Percentiles rank a stretch among this genome's conserved stretches.
Conservation (phyloP, 2,329 filamentous ascomycete species). For the Hypoxylon sp. region DNA sequence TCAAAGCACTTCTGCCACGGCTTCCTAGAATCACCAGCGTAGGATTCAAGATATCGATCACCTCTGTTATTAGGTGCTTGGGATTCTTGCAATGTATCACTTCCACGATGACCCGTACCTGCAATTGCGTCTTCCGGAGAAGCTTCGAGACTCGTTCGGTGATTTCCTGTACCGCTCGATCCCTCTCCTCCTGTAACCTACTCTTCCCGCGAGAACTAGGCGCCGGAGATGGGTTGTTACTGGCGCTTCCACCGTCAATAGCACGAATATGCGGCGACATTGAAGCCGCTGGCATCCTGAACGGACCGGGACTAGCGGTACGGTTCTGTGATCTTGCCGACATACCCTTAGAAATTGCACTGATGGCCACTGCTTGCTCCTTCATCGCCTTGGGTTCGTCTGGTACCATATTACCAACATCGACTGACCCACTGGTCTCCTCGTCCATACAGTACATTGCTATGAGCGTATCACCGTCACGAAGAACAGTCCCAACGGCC, state of each 20-base stretch:
- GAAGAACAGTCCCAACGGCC: constrained; percentile 94
- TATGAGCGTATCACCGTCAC: constrained; percentile 93
- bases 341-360: constrained; percentile 66
- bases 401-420: constrained; percentile 69
- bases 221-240: constrained; percentile 62
- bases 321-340: constrained; percentile 56
- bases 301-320: constrained; percentile 49
- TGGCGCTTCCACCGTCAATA: constrained; percentile 54
- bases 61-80: constrained; percentile 95
- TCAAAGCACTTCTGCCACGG: constrained; percentile 89
- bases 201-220: constrained; percentile 66
- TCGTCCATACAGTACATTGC: constrained; percentile 96
- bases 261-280: constrained; percentile 57
- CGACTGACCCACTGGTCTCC: constrained; percentile 73
- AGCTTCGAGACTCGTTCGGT: constrained; percentile 87
- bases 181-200: constrained; percentile 82
- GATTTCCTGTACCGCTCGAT: constrained; percentile 85
- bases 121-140: constrained; percentile 89
- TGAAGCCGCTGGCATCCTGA: constrained; percentile 48
- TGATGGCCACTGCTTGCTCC: constrained; percentile 81
- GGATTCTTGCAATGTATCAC: constrained; percentile 99
- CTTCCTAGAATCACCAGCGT: constrained; percentile 95
- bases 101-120: constrained; percentile 94
- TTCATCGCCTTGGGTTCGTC: constrained; percentile 82
- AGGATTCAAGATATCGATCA: constrained; percentile 93